These are phyloP conservation scores for Sugiyamaella sp. DNA, from an alignment of 1,139 yeast genomes.

Conservation along the genomic window DNA sequence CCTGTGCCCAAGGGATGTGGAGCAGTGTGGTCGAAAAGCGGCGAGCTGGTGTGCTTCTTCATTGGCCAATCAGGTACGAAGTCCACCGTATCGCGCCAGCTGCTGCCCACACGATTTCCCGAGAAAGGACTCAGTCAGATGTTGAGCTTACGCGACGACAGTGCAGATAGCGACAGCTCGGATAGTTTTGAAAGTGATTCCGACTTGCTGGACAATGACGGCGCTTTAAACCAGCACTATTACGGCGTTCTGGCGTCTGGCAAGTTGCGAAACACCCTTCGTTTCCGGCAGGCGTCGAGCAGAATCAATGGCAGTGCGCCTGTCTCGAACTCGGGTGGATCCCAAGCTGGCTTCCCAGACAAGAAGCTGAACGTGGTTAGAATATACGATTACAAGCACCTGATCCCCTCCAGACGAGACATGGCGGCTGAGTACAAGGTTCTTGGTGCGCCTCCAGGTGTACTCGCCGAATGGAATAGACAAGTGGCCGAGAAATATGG, in stretches of 20 bases:
- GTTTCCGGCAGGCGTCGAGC: slow-evolving; percentile 11
- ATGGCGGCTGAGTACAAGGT: slow-evolving; percentile 77
- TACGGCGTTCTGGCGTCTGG: slow-evolving; percentile 14
- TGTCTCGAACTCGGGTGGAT: slow-evolving; percentile 27
- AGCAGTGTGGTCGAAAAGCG: slow-evolving; percentile 81
- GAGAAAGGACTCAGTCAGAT: slow-evolving; percentile 12
- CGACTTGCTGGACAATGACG: slow-evolving; percentile 31
- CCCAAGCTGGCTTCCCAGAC: slow-evolving; percentile 15
- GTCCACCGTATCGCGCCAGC: background rate
- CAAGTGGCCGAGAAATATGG: slow-evolving; percentile 71
- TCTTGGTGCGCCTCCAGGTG: slow-evolving; percentile 66
- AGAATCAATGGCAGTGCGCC: slow-evolving; percentile 20
- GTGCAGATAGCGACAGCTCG: slow-evolving; percentile 16
- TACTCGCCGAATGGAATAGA: slow-evolving; percentile 69
- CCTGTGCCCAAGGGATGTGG: slow-evolving; percentile 95
- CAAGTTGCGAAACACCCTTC: slow-evolving; percentile 18
- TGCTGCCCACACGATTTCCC: slow-evolving; percentile 2
- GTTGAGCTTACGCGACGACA: slow-evolving; percentile 14
- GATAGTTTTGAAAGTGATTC: slow-evolving; percentile 18
- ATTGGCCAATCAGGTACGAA: slow-evolving; percentile 40
- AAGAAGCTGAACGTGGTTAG: slow-evolving; percentile 50
- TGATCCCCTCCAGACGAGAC: slow-evolving; percentile 77
- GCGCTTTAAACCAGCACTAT: slow-evolving; percentile 27
- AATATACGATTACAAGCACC: slow-evolving; percentile 64
- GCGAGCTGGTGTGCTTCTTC: slow-evolving; percentile 81